These are phyloP conservation scores for Gremmenia infestans DNA, from an alignment of 2,329 filamentous ascomycete genomes.

Conservation along the genomic window DNA sequence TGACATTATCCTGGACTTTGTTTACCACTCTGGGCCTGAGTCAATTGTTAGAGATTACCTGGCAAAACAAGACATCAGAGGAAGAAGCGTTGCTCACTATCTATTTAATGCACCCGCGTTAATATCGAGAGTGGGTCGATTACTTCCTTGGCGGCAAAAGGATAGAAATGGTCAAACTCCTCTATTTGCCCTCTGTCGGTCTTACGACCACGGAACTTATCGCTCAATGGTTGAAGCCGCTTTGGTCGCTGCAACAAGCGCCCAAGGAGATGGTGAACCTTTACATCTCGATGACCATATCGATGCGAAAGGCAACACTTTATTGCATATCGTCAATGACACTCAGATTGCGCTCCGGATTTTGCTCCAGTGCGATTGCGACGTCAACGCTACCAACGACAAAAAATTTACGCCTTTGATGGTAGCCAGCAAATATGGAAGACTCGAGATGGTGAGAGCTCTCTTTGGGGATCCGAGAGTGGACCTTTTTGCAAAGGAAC, in stretches of 20 bases:
- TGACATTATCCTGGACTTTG: conserved; percentile 66
- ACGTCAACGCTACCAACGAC: conserved; percentile 93
- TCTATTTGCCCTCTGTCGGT: conserved; percentile 88
- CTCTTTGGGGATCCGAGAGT: conserved; percentile 85
- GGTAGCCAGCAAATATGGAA: conserved; percentile 97
- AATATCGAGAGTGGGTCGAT: conserved; percentile 68
- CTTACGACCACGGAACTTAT: conserved; percentile 89
- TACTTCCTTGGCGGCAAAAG: conserved; percentile 83
- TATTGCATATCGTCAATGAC: conserved; percentile 94
- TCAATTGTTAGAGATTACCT: conserved; percentile 63
- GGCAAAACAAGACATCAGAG: conserved; percentile 71
- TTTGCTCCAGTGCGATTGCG: conserved; percentile 81
- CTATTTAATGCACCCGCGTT: conserved; percentile 85
- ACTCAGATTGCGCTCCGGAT: conserved; percentile 69
- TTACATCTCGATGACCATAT: conserved; percentile 90
- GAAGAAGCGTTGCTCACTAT: conserved; percentile 90
- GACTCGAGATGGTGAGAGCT: conserved; percentile 85
- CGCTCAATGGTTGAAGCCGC: conserved; percentile 80
- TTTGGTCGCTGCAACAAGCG: conserved; percentile 64
- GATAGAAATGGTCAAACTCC: conserved; percentile 99
- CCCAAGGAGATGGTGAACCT: conserved; percentile 73
- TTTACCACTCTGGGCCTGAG: conserved; percentile 53
- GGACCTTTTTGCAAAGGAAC: conserved; percentile 77
- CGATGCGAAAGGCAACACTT: conserved; percentile 86
- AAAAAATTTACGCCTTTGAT: conserved; percentile 93